Evolutionary conservation across 2,329 filamentous ascomycete genomes (phyloP).

Genomic region (Epichloe gansuensis): DNA sequence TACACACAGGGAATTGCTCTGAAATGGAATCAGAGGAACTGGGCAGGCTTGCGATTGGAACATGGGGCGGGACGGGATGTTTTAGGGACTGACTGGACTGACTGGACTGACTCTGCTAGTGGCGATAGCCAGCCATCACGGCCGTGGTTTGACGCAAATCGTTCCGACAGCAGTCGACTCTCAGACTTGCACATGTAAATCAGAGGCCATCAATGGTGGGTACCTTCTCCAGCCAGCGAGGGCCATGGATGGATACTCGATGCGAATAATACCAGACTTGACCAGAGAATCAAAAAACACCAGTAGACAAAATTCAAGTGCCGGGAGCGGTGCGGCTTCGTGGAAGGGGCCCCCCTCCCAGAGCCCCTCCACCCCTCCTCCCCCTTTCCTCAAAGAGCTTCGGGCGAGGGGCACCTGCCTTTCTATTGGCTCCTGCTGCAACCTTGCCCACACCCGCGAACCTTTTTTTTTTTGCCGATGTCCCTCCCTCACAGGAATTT

Average conservation of each 20-base stretch:
- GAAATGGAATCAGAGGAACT: slow-evolving; percentile 1
- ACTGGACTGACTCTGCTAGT: neutral
- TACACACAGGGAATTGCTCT: neutral
- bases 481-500: neutral
- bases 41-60: neutral
- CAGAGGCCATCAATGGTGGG: neutral
- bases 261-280: too few species aligned
- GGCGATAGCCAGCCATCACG: neutral
- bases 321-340: too few species aligned
- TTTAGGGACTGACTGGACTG: too few species aligned
- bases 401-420: slow-evolving; percentile 1
- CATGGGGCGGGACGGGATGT: neutral
- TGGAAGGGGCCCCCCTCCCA: too few species aligned
- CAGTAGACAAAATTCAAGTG: too few species aligned
- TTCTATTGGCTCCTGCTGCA: neutral
- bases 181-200: neutral
- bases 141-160: neutral
- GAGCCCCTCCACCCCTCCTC: neutral
- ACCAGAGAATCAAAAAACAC: too few species aligned
- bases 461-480: neutral
- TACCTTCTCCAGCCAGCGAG: too few species aligned
- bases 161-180: neutral
- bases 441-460: neutral
- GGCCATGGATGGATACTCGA: too few species aligned
- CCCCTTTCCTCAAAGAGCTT: neutral